Evolutionary conservation across 441 rosid genomes (phyloP).

Genomic region (Rhodomyrtus psidioides): DNA sequence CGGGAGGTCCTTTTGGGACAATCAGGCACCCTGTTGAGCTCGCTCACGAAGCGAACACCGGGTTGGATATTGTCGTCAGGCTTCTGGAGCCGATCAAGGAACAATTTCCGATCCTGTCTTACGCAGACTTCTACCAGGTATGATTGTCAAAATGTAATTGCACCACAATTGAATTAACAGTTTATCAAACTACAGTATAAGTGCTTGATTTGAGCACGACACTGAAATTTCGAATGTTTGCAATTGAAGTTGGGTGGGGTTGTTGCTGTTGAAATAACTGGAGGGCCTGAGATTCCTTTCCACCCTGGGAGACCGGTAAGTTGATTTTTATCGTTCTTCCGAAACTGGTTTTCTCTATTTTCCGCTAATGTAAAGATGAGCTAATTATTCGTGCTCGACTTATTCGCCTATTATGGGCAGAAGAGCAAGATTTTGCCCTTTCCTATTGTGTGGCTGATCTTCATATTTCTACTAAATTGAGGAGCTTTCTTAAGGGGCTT

Average conservation of each 20-base stretch:
- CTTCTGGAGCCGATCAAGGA: conserved; percentile 42
- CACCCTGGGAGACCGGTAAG: conserved; percentile 63
- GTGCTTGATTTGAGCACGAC: neutral
- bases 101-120: conserved; percentile 34
- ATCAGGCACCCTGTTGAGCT: conserved; percentile 43
- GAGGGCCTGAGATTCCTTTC: conserved; percentile 77
- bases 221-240: neutral
- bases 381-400: neutral
- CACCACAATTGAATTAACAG: neutral
- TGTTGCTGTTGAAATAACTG: conserved; percentile 65
- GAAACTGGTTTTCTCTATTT: neutral
- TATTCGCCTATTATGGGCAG: neutral
- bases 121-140: conserved; percentile 50
- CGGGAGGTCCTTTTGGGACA: conserved; percentile 59
- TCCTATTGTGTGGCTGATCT: neutral
- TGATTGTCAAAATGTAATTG: neutral
- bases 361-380: neutral
- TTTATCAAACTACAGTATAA: no score
- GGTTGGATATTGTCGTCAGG: conserved; percentile 46
- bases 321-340: neutral
- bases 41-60: conserved; percentile 42
- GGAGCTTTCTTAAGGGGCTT: neutral
- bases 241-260: conserved; percentile 39
- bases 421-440: neutral
- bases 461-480: neutral